These are phyloP conservation scores for Populus davidiana DNA, from an alignment of 345 rosid genomes.

Conservation along the genomic window DNA sequence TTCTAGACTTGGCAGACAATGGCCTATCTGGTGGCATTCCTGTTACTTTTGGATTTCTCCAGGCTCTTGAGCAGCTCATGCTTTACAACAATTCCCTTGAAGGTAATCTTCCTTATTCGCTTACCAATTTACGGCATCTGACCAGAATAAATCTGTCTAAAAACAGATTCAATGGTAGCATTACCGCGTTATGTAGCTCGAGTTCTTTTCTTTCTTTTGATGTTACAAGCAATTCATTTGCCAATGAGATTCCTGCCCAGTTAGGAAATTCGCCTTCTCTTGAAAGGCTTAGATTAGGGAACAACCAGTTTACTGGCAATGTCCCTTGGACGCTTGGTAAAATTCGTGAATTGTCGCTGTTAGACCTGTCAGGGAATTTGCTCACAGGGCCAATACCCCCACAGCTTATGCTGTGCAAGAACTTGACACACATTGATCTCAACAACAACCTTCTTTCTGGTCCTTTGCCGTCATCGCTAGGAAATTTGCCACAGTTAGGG, in stretches of 20 bases:
- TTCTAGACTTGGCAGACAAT: constrained; percentile 90
- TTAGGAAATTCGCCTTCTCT: constrained; percentile 74
- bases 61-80: constrained; percentile 63
- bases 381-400: constrained; percentile 65
- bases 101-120: constrained; percentile 65
- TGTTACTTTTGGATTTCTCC: constrained; percentile 48
- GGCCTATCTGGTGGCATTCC: constrained; percentile 65
- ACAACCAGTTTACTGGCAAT: constrained; percentile 63
- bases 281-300: constrained; percentile 80
- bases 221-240: constrained; percentile 67
- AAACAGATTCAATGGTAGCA: constrained; percentile 70
- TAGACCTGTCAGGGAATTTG: constrained; percentile 72
- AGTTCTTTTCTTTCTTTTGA: constrained; percentile 72
- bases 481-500: constrained; percentile 56
- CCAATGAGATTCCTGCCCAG: constrained; percentile 56
- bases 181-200: constrained; percentile 62
- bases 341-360: constrained; percentile 53
- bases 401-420: constrained; percentile 68
- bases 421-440: constrained; percentile 74
- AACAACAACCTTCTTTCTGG: constrained; percentile 77
- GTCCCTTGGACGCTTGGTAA: constrained; percentile 82
- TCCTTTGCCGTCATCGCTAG: constrained; percentile 70
- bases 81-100: constrained; percentile 87
- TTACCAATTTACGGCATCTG: constrained; percentile 56
- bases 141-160: constrained; percentile 81